Conservation (phyloP, 495 filamentous ascomycete species). For the Alectoria sarmentosa region DNA sequence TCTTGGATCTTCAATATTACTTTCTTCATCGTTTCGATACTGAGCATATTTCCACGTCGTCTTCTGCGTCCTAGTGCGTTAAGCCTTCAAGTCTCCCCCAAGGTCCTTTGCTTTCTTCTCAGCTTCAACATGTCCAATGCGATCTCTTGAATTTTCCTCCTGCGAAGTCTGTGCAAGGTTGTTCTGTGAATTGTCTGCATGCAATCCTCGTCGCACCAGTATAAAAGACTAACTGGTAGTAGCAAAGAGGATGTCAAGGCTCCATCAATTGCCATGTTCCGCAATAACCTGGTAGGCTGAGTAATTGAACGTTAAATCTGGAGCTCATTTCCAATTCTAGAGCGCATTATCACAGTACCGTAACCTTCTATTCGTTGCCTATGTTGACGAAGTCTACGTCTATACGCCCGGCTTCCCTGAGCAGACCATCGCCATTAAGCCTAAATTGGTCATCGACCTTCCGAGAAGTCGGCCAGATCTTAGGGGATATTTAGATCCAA, state of each 20-base stretch:
- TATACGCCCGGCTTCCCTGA: slow-evolving; percentile 62
- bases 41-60: background rate
- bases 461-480: slow-evolving; percentile 41
- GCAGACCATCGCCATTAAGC: slow-evolving; percentile 52
- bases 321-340: slow-evolving; percentile 16
- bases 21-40: background rate
- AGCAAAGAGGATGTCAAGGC: slow-evolving; percentile 5
- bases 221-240: background rate
- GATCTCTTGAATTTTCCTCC: no score
- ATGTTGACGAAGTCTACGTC: slow-evolving; percentile 60
- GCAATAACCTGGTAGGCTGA: slow-evolving; percentile 45
- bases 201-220: background rate
- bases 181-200: background rate
- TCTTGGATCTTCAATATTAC: background rate
- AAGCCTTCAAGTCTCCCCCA: background rate
- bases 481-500: slow-evolving; percentile 49
- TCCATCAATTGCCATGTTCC: slow-evolving; percentile 37
- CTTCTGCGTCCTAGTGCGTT: background rate
- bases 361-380: slow-evolving; percentile 76
- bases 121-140: no score
- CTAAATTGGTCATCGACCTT: slow-evolving; percentile 61
- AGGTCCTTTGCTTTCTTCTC: background rate
- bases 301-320: background rate
- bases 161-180: background rate
- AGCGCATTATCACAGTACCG: slow-evolving; percentile 49